Conservation (phyloP, 1,284 basidiomycete genomes). For the Austroboletus olivaceoglutinosus region DNA sequence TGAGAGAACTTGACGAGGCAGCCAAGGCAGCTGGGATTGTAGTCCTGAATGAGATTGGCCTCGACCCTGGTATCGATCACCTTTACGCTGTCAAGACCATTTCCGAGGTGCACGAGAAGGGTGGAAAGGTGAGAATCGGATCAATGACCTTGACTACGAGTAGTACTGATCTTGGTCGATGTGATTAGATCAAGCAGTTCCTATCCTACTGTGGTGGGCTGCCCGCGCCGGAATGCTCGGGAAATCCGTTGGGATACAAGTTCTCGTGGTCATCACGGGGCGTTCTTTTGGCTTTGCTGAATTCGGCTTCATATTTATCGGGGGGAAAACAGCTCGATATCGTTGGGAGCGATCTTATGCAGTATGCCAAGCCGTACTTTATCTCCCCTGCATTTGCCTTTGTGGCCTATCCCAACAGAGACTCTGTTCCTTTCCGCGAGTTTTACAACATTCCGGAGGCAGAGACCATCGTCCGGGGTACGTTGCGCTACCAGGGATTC, state of each 20-base stretch:
- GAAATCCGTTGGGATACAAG: slow-evolving; percentile 98
- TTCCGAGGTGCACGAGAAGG: slow-evolving; percentile 88
- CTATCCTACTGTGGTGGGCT: slow-evolving; percentile 96
- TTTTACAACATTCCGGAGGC: slow-evolving; percentile 93
- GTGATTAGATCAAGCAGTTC: slow-evolving; percentile 82
- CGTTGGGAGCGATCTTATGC: slow-evolving; percentile 77
- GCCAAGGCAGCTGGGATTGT: slow-evolving; percentile 90
- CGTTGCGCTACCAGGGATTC: slow-evolving; percentile 96
- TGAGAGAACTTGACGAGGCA: slow-evolving; percentile 83
- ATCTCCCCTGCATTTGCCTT: slow-evolving; percentile 96
- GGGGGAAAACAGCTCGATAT: slow-evolving; percentile 67
- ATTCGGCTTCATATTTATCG: slow-evolving; percentile 83
- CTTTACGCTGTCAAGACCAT: slow-evolving; percentile 98
- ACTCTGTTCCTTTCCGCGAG: slow-evolving; percentile 86
- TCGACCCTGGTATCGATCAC: slow-evolving; percentile 95
- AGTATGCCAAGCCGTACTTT: slow-evolving; percentile 87
- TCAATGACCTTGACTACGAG: not conserved
- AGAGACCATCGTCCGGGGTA: slow-evolving; percentile 90
- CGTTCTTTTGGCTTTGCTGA: slow-evolving; percentile 92
- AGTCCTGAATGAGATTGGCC: slow-evolving; percentile 97
- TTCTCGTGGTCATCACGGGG: slow-evolving; percentile 99
- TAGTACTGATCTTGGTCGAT: slow-evolving; percentile 3
- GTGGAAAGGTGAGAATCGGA: slow-evolving; percentile 83
- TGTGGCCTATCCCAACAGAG: slow-evolving; percentile 96
- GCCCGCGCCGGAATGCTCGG: slow-evolving; percentile 85